Percentiles rank a stretch among this genome's conserved stretches.
phyloP scores from a whole-genome alignment of 352 stramenopile species.

The Globisporangium viniferum region DNA sequence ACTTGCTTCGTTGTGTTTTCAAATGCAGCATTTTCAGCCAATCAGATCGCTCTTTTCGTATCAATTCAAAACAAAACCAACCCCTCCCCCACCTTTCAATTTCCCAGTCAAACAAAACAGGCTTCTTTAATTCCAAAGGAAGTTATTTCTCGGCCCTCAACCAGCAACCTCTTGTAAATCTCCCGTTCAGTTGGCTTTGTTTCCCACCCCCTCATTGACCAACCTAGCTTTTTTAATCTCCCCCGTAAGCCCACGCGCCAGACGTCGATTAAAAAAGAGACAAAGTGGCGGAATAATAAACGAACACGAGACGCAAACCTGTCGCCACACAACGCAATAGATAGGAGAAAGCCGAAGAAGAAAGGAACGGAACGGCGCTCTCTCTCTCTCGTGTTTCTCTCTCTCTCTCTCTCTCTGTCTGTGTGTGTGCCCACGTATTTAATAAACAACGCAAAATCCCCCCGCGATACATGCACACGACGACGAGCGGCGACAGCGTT shows the following conservation, averaged over 20 bases:
- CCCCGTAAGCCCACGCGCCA: neutral
- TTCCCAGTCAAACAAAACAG: too few species aligned
- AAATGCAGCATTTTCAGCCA: constrained; percentile 3
- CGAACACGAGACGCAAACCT: neutral
- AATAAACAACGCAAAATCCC: neutral
- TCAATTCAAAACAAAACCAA: neutral
- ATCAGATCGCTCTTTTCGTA: neutral
- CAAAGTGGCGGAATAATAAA: constrained; percentile 5
- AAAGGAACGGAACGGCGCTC: neutral
- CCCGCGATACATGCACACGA: neutral
- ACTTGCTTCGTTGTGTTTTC: constrained; percentile 1
- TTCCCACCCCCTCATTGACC: neutral
- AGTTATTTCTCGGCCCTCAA: neutral
- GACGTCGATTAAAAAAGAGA: constrained; percentile 17
- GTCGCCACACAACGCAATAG: neutral
- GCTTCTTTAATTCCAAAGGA: too few species aligned
- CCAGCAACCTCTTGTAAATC: neutral
- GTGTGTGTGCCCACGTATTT: neutral
- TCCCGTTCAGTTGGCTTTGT: neutral
- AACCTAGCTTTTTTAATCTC: constrained; percentile 14
- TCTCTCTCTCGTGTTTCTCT: neutral
- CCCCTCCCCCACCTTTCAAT: too few species aligned
- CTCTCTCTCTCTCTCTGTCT: neutral
- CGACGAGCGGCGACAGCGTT: neutral
- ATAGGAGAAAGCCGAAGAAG: neutral